Evolutionary conservation across 257 asterid species (phyloP).

Genomic region (Nicotiana tabacum): DNA sequence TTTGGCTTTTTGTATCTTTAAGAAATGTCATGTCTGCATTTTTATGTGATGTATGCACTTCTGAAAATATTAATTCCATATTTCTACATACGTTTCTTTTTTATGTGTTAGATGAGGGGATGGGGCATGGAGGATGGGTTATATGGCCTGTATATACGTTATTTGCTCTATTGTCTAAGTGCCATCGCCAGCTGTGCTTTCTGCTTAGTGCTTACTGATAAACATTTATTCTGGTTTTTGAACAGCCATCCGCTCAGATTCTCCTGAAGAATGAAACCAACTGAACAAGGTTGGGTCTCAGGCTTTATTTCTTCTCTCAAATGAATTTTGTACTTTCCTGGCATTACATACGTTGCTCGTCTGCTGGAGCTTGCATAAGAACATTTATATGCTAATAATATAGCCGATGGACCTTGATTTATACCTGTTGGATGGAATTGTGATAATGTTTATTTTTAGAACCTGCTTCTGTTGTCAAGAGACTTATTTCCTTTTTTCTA

Average conservation of each 20-base stretch:
- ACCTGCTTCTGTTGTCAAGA: neutral
- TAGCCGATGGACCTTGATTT: neutral
- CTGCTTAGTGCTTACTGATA: neutral
- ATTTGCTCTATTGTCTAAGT: neutral
- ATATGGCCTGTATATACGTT: neutral
- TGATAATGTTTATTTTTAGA: neutral
- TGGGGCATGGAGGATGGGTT: neutral
- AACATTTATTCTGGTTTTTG: neutral
- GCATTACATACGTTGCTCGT: neutral
- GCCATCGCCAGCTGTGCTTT: neutral
- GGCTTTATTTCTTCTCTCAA: neutral
- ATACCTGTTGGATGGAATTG: neutral
- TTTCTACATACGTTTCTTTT: neutral
- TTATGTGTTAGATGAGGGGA: neutral
- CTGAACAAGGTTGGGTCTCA: neutral
- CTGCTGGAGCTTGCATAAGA: neutral
- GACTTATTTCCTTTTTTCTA: neutral
- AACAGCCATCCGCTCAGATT: neutral
- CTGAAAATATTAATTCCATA: neutral
- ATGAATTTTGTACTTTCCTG: neutral
- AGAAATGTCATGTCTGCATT: neutral
- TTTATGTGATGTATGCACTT: neutral
- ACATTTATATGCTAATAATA: constrained; percentile 3
- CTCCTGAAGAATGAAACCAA: neutral
- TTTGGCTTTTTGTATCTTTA: neutral